These are phyloP conservation scores for Metarhizium anisopliae DNA, from an alignment of 2,329 filamentous ascomycete genomes.

Conservation along the genomic window DNA sequence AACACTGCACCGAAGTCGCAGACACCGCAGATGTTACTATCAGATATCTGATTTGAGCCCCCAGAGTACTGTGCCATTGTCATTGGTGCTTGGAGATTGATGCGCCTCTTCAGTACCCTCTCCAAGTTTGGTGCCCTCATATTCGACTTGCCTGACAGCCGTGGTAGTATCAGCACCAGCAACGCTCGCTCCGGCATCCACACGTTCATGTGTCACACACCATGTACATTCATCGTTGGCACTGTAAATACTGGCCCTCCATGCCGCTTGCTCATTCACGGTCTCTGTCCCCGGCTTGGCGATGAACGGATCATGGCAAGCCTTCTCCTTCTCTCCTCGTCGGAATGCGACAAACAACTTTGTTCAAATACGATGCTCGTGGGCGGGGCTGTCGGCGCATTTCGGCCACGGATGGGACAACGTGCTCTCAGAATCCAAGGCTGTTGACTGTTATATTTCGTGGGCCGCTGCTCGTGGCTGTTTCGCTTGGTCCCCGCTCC, in stretches of 20 bases:
- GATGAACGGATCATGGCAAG: not conserved
- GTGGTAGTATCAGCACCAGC: not conserved
- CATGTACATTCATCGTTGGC: too few species aligned
- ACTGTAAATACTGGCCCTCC: too few species aligned
- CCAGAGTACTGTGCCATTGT: not conserved
- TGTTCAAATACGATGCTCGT: not conserved
- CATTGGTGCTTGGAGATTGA: not conserved
- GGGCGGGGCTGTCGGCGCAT: conserved; percentile 11
- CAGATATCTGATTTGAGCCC: not conserved
- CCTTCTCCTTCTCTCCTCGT: not conserved
- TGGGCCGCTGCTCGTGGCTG: conserved; percentile 2
- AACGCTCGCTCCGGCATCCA: not conserved
- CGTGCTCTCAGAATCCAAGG: conserved; percentile 10
- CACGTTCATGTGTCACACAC: not conserved
- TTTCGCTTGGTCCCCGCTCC: conserved; percentile 4
- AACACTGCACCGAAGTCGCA: not conserved
- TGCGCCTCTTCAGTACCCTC: not conserved
- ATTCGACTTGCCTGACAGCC: not conserved
- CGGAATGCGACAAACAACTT: not conserved
- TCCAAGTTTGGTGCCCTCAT: not conserved
- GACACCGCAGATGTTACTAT: not conserved
- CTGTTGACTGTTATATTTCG: not conserved
- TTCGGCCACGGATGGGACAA: conserved; percentile 16
- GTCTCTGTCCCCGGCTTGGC: too few species aligned
- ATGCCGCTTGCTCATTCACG: too few species aligned